phyloP scores from a whole-genome alignment of 1,284 basidiomycete genomes.

The Cutaneotrichosporon dermatis region DNA sequence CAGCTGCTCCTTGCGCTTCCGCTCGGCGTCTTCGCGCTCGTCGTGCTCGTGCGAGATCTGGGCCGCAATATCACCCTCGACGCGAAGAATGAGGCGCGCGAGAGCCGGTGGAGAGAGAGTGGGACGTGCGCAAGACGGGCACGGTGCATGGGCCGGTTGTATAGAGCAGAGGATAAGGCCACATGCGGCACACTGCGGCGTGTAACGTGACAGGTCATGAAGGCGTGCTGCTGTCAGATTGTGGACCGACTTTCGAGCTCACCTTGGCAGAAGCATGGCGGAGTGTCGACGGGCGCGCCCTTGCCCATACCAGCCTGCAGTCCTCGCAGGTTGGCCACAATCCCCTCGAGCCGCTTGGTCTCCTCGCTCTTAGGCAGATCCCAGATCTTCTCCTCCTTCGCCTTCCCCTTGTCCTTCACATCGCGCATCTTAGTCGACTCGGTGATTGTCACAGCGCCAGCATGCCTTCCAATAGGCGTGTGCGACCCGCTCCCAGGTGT shows the following conservation, averaged over 20 bases:
- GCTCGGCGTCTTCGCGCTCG: slow-evolving; percentile 30
- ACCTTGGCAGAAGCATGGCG: slow-evolving; percentile 51
- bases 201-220: slow-evolving; percentile 46
- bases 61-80: slow-evolving; percentile 37
- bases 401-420: slow-evolving; percentile 15
- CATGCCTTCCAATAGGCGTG: not conserved
- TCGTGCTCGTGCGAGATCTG: slow-evolving; percentile 36
- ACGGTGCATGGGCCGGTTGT: slow-evolving; percentile 44
- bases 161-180: slow-evolving; percentile 45
- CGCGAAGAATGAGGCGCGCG: slow-evolving; percentile 35
- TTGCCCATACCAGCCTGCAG: slow-evolving; percentile 35
- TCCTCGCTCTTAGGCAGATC: slow-evolving; percentile 39
- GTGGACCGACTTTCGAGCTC: slow-evolving; percentile 9
- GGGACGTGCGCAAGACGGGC: slow-evolving; percentile 45
- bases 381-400: slow-evolving; percentile 36
- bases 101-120: slow-evolving; percentile 34
- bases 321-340: slow-evolving; percentile 27
- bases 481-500: slow-evolving; percentile 10
- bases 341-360: slow-evolving; percentile 38
- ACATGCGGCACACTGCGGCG: slow-evolving; percentile 47
- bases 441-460: slow-evolving; percentile 29
- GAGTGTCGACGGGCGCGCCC: slow-evolving; percentile 12
- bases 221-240: slow-evolving; percentile 37
- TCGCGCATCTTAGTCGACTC: slow-evolving; percentile 17
- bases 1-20: slow-evolving; percentile 27